Base-by-base conservation (phyloP, 2,329 filamentous ascomycete species). In the Fusarium acutatum region DNA sequence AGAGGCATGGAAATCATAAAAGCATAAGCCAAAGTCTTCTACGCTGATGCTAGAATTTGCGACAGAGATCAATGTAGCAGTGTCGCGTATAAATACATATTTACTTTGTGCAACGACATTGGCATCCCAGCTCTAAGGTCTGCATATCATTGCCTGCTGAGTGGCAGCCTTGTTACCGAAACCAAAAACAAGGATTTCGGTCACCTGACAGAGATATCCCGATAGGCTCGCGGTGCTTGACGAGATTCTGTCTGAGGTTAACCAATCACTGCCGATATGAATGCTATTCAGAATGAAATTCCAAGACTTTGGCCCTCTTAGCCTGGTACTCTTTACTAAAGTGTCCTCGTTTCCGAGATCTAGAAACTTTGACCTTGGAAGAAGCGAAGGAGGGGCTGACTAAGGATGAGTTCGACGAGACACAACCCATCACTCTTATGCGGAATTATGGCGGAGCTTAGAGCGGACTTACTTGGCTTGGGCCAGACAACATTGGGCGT, bases 301-400 rank as follows among this genome's bases (percentile, higher is more conserved):
- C 4, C 10, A 24, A 6, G n/a, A 5, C 3, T 0, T n/a, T 18
- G n/a, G 15, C n/a, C n/a, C 40, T 17, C 1, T 43, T 18, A 11
- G 15, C 15, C 10, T 14, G 10, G 15, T 41, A 15, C 22, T n/a
- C 8, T 41, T 40, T 15, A 41, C 12, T 41, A 10, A 41, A 40
- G 13, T n/a, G 5, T 15, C 1, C 14, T 14, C n/a, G n/a, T 40
- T 43, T 24, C n/a, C 10, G 6, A 18, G 8, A 24, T 24, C 7
- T 38, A 17, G 15, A n/a, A 6, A 24, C 10, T 44, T 18, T 20
- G 11, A 13, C 13, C 18, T 22, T 22, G 8, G 12, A 28, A 46
- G 18, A 28, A 10, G 24, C 26, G 5, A 28, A 46, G 12, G 8
- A 20, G 26, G 6, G 18, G 11, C 20, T 40, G 1, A n/a, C 7